Conservation (phyloP, 345 rosid genomes). For the Lenwebbia sp. region DNA sequence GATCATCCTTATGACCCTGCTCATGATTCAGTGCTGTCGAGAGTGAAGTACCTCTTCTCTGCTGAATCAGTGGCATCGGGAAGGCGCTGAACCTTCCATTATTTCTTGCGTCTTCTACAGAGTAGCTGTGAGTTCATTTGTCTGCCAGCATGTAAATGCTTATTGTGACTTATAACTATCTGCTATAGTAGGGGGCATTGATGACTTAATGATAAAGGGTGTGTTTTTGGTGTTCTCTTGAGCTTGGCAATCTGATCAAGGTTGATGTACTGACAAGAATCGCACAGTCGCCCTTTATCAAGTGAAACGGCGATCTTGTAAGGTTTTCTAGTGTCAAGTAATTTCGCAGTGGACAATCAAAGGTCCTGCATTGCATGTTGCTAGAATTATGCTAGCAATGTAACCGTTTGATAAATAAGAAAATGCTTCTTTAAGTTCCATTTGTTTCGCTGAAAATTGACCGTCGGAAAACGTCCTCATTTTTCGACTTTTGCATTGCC, state of each 20-base stretch:
- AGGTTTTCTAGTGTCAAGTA: neutral
- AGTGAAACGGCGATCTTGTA: neutral
- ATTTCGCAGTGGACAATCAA: neutral
- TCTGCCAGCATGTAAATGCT: neutral
- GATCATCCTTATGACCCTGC: constrained; percentile 92
- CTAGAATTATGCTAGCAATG: neutral
- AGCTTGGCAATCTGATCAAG: neutral
- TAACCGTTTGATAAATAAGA: too few species aligned
- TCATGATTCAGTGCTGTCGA: constrained; percentile 89
- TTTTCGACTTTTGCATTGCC: too few species aligned
- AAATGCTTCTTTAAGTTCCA: too few species aligned
- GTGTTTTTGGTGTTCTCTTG: neutral
- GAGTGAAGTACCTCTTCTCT: constrained; percentile 86
- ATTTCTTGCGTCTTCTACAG: neutral
- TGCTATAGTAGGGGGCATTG: neutral
- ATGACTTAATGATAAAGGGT: neutral
- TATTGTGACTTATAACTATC: neutral
- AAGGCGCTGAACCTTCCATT: constrained; percentile 35
- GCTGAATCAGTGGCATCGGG: constrained; percentile 77
- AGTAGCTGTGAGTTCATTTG: neutral
- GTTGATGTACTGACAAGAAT: neutral
- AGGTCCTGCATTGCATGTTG: neutral
- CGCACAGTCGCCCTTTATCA: neutral
- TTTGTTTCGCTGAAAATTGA: too few species aligned
- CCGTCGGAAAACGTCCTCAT: too few species aligned